A percentile compares a stretch with the other conserved stretches of the same genome.
Evolutionary conservation across 768 basidiomycete genomes (phyloP).

Genomic region (Paxillus ammoniavirescens): DNA sequence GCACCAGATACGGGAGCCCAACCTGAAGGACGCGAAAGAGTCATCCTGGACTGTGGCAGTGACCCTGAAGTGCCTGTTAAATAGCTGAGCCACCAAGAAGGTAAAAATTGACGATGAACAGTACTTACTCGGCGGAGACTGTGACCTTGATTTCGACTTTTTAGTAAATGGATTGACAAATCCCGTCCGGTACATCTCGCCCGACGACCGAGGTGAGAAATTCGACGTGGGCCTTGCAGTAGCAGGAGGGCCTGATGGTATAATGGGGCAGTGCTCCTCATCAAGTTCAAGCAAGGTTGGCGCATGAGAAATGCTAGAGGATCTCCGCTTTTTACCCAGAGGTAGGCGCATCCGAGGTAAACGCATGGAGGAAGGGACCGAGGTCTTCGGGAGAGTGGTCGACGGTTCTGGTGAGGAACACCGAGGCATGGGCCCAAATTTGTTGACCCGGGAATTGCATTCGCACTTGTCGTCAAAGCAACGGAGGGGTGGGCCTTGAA

Average conservation of each 20-base stretch:
- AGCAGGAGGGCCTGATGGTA: neutral
- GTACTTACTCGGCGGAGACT: conserved; percentile 15
- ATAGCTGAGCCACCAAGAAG: neutral
- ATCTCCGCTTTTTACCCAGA: conserved; percentile 8
- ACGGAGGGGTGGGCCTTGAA: conserved; percentile 3
- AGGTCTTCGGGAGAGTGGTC: neutral
- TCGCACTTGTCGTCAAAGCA: neutral
- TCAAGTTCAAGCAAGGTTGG: conserved; percentile 1
- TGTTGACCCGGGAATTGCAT: conserved; percentile 7
- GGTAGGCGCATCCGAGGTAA: conserved; percentile 11
- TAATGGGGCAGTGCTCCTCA: neutral
- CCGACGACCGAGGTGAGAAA: neutral
- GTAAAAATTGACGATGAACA: neutral
- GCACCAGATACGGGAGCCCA: neutral
- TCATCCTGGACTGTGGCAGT: neutral
- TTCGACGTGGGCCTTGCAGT: neutral
- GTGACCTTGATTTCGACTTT: conserved; percentile 13
- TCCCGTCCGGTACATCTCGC: conserved; percentile 8
- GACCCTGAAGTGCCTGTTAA: conserved; percentile 5
- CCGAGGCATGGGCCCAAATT: conserved; percentile 5
- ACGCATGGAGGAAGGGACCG: neutral
- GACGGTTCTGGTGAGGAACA: neutral
- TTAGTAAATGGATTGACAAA: conserved; percentile 19
- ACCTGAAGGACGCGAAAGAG: neutral
- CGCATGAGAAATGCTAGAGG: neutral